These are phyloP conservation scores for Syzygium aqueum DNA, from an alignment of 345 rosid species.

Conservation along the genomic window DNA sequence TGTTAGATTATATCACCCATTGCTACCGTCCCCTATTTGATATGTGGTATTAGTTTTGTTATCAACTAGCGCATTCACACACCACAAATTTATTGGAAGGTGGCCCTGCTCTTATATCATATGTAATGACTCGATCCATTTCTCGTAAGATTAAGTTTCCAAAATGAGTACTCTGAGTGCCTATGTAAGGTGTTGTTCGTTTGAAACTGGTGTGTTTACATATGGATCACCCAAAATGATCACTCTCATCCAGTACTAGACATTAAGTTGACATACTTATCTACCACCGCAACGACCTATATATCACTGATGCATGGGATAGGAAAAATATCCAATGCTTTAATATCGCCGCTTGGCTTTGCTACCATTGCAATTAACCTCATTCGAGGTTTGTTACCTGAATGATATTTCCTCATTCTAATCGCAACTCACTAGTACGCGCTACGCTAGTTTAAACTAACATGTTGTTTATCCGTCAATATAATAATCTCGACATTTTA, in stretches of 20 bases:
- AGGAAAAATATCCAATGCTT: not conserved
- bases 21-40: not conserved
- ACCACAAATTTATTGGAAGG: not conserved
- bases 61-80: not conserved
- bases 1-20: not conserved
- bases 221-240: not conserved
- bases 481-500: not conserved
- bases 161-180: not conserved
- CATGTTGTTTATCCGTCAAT: rapidly evolving
- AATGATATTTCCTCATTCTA: not conserved
- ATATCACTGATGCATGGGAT: rapidly evolving
- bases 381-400: rapidly evolving
- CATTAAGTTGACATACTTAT: rapidly evolving
- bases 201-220: not conserved
- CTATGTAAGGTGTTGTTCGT: not conserved
- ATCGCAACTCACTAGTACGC: rapidly evolving
- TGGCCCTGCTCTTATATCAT: rapidly evolving
- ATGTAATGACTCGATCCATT: rapidly evolving
- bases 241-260: rapidly evolving
- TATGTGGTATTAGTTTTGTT: rapidly evolving
- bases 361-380: not conserved
- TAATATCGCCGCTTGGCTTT: not conserved
- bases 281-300: not conserved
- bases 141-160: not conserved
- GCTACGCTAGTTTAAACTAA: not conserved